These are phyloP conservation scores for Xylariaceae sp. DNA, from an alignment of 2,329 filamentous ascomycete genomes.

Conservation along the genomic window DNA sequence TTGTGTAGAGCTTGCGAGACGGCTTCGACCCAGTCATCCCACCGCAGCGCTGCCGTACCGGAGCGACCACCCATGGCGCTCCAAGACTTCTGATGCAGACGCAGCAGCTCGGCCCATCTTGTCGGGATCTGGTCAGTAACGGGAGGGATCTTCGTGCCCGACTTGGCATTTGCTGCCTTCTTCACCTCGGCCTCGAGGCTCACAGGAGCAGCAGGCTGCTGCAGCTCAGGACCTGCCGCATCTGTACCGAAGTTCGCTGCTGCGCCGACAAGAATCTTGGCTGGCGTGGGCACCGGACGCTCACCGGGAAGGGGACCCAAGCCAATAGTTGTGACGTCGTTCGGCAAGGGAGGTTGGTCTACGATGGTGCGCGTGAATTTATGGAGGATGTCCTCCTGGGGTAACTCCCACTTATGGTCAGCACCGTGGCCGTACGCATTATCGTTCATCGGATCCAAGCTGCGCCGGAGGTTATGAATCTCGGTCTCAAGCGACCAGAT, in stretches of 20 bases:
- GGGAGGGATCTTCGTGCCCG: not conserved
- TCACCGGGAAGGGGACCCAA: slow-evolving; percentile 21
- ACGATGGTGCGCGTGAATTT: slow-evolving; percentile 9
- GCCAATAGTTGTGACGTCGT: slow-evolving; percentile 12
- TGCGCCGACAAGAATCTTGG: slow-evolving; percentile 21
- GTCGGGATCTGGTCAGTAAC: not conserved
- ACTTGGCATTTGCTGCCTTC: too few species aligned
- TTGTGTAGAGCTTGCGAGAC: not conserved
- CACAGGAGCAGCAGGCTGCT: not conserved
- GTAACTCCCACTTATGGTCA: slow-evolving; percentile 5
- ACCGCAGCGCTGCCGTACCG: not conserved
- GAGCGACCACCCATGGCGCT: too few species aligned
- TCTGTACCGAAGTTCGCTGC: slow-evolving; percentile 5
- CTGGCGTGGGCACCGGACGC: slow-evolving; percentile 9
- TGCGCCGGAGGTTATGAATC: slow-evolving; percentile 12
- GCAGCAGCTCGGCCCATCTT: not conserved
- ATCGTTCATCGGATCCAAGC: slow-evolving; percentile 4
- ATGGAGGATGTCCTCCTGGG: slow-evolving; percentile 3
- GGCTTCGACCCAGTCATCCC: not conserved
- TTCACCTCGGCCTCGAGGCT: not conserved
- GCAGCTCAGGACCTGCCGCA: not conserved
- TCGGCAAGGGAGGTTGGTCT: slow-evolving; percentile 10
- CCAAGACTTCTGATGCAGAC: too few species aligned
- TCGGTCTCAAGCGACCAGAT: slow-evolving; percentile 19
- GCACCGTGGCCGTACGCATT: slow-evolving; percentile 5